Evolutionary conservation across 2,329 filamentous ascomycete genomes (phyloP), one percentile per base, ranked within the genome.

Genomic region (Trichophyton benhamiae): DNA sequence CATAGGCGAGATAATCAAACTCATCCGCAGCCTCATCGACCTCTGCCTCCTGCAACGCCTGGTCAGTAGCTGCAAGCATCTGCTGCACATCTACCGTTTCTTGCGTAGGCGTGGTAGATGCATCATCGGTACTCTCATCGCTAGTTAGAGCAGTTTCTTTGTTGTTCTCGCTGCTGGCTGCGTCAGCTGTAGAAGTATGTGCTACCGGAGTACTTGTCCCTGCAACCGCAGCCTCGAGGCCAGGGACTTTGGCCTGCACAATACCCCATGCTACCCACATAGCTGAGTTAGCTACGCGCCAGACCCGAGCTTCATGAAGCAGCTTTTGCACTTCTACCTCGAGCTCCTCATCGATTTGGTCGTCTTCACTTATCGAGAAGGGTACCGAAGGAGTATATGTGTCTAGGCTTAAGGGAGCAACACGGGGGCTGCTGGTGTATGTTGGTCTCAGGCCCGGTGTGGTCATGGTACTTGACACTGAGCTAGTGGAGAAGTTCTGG

Each of bases 191-290:
- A 11, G 33, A 11, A 60, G 65, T 57, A 64, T 61, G 13, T 55
- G 22, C 27, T 33, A 30, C 27, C 15, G 49, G 49, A 8, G 6
- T 30, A 15, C 15, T 53, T 15, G 22, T 17, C 13, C 6, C 49
- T 30, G 52, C 27, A 49, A 72, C 57, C 1, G 60, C 74, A 61
- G 75, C 74, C 59, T 87, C 83, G 71, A 92, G 79, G 0, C 86
- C 89, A 0, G 89, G 85, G 1, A 95, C 80, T 71, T 94, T 91
- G 57, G 94, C 92, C 75, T 99, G 94, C 59, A 99, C 88, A 64
- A 97, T 89, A 25, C 94, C 94, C 94, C 94, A 99, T 0, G 91
- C 89, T 25, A 95, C 84, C 94, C 94, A 99, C 75, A 88, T 84
- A 1, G 89, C 90, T 41, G 87, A 91, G 75, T 94, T 95, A 44